A percentile compares a stretch with the other conserved stretches of the same genome.
Conservation (phyloP, 169 alveolate genomes). For the Cryptosporidium sp. region DNA sequence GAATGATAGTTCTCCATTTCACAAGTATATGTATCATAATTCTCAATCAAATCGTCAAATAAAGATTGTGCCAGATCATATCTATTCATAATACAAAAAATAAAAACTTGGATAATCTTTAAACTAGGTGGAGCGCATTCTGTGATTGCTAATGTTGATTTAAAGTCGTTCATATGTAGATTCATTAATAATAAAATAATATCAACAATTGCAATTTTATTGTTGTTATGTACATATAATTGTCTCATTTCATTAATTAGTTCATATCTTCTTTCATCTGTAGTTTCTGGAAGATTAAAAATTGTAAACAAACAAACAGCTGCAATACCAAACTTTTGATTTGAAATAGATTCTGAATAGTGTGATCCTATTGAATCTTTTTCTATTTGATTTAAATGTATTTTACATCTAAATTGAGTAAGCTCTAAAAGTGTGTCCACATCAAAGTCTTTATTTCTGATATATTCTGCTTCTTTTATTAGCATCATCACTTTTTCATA, state of each 20-base stretch:
- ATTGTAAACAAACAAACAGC: slow-evolving; percentile 34
- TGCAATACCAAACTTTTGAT: slow-evolving; percentile 60
- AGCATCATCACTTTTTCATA: slow-evolving; percentile 44
- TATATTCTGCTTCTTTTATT: neutral
- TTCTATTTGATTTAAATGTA: slow-evolving; percentile 40
- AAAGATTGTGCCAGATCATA: slow-evolving; percentile 46
- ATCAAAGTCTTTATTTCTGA: slow-evolving; percentile 17
- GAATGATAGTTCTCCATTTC: slow-evolving; percentile 6
- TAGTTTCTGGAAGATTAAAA: slow-evolving; percentile 32
- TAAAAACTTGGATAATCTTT: slow-evolving; percentile 53
- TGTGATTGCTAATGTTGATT: slow-evolving; percentile 44
- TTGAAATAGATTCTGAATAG: slow-evolving; percentile 10
- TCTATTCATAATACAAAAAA: slow-evolving; percentile 48
- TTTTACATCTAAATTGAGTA: slow-evolving; percentile 30
- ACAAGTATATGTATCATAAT: slow-evolving; percentile 12
- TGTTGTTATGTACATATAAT: slow-evolving; percentile 21
- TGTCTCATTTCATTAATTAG: slow-evolving; percentile 37
- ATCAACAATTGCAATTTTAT: slow-evolving; percentile 4
- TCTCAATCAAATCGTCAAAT: slow-evolving; percentile 44
- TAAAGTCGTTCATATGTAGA: slow-evolving; percentile 14
- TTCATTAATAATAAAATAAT: slow-evolving; percentile 26
- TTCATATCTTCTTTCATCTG: slow-evolving; percentile 44
- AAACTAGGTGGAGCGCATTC: slow-evolving; percentile 18
- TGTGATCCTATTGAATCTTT: slow-evolving; percentile 31
- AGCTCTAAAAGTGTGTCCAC: slow-evolving; percentile 19